These are phyloP conservation scores for Curvularia lunata DNA, from an alignment of 2,329 filamentous ascomycete genomes.

Conservation along the genomic window DNA sequence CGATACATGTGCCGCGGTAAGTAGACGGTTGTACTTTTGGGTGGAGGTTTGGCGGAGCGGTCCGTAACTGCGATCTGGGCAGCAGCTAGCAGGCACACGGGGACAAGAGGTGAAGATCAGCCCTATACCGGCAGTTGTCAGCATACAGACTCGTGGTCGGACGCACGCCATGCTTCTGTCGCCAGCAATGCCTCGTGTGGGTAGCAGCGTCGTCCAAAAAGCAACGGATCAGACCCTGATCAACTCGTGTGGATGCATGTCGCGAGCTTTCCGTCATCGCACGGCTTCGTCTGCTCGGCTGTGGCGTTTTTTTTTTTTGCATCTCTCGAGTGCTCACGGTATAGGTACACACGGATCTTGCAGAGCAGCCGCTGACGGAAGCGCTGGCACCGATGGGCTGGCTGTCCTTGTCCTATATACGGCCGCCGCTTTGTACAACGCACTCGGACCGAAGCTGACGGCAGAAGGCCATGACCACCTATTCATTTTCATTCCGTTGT, in stretches of 20 bases:
- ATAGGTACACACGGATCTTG: slow-evolving; percentile 10
- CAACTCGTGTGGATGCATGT: neutral
- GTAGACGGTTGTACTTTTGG: slow-evolving; percentile 8
- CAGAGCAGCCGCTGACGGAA: slow-evolving; percentile 20
- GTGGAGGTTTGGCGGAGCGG: slow-evolving; percentile 14
- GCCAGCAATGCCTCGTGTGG: neutral
- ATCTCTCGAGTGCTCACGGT: slow-evolving; percentile 1
- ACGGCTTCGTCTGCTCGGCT: slow-evolving; percentile 12
- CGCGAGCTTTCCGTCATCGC: neutral
- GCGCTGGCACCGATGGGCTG: slow-evolving; percentile 10
- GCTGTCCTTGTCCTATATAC: slow-evolving; percentile 10
- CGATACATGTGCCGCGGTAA: neutral
- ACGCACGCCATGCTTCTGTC: slow-evolving; percentile 1
- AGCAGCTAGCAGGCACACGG: neutral
- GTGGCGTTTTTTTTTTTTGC: slow-evolving; percentile 19
- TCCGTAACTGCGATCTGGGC: slow-evolving; percentile 9
- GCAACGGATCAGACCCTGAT: neutral
- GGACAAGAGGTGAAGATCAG: slow-evolving; percentile 2
- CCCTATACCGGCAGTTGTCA: slow-evolving; percentile 10
- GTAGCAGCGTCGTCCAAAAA: neutral
- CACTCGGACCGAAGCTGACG: slow-evolving; percentile 12
- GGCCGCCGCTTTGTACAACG: slow-evolving; percentile 12
- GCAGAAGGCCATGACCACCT: slow-evolving; percentile 4
- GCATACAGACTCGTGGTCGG: neutral
- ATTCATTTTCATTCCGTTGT: neutral